A percentile compares a stretch with the other conserved stretches of the same genome.
Conservation (phyloP, 768 basidiomycete species). For the Kwoniella bestiolae region DNA sequence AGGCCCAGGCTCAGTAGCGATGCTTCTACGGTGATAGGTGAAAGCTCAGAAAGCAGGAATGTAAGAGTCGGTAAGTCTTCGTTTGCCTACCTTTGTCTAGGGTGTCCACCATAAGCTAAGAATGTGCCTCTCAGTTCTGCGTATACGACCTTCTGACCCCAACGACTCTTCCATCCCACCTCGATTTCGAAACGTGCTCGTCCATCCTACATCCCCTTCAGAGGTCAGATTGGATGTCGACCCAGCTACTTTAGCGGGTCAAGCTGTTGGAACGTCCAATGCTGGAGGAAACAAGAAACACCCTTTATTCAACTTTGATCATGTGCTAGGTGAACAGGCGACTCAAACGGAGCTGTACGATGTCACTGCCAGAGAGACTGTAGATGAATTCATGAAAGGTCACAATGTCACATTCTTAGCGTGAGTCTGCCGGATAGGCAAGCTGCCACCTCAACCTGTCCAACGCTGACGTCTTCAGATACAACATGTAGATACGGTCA, state of each 20-base stretch:
- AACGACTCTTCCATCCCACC: constrained; percentile 89
- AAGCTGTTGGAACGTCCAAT: constrained; percentile 16
- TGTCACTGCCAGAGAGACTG: constrained; percentile 72
- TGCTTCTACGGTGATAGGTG: constrained; percentile 7
- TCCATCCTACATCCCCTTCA: constrained; percentile 74
- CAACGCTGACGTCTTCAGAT: constrained; percentile 8
- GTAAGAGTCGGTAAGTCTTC: constrained; percentile 45
- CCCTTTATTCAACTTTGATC: constrained; percentile 86
- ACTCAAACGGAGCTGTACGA: constrained; percentile 86
- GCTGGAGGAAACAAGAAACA: constrained; percentile 31
- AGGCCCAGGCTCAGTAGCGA: constrained; percentile 5
- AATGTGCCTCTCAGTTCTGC: constrained; percentile 65
- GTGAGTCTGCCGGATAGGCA: constrained; percentile 55
- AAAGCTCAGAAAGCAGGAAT: constrained; percentile 30
- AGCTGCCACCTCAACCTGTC: background rate
- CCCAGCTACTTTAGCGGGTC: constrained; percentile 39
- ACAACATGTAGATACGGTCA: constrained; percentile 79
- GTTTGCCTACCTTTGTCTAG: background rate
- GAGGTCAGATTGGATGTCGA: constrained; percentile 80
- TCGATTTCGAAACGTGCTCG: constrained; percentile 88
- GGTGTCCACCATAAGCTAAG: background rate
- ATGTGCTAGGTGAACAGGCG: constrained; percentile 83
- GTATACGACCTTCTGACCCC: constrained; percentile 83
- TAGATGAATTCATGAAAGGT: constrained; percentile 65
- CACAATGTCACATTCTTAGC: constrained; percentile 98